phyloP scores from a whole-genome alignment of 2,329 filamentous ascomycete species.

The Botrytis aclada region DNA sequence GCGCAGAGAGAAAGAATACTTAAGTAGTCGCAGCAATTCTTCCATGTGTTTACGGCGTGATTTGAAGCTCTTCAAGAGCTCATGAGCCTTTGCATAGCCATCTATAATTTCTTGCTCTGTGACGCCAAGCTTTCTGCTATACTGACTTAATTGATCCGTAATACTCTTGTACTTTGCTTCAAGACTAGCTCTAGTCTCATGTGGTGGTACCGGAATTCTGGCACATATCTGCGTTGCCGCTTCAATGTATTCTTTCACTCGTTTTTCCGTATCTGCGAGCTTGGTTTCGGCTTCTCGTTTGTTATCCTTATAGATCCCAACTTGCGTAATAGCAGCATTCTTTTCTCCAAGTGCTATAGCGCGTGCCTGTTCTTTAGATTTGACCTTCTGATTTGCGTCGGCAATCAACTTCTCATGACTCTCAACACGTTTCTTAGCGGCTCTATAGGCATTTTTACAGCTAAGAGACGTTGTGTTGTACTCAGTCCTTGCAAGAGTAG shows the following conservation, averaged over 20 bases:
- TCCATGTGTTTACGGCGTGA: slow-evolving; percentile 46
- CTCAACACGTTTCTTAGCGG: slow-evolving; percentile 41
- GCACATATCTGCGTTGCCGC: slow-evolving; percentile 54
- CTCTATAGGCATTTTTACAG: slow-evolving; percentile 40
- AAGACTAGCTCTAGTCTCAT: slow-evolving; percentile 59
- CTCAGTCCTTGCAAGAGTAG: slow-evolving; percentile 48
- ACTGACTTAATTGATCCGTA: slow-evolving; percentile 54
- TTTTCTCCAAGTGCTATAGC: slow-evolving; percentile 56
- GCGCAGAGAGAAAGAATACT: slow-evolving; percentile 64
- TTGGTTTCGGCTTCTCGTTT: slow-evolving; percentile 47
- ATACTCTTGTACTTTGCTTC: slow-evolving; percentile 55
- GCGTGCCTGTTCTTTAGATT: slow-evolving; percentile 48
- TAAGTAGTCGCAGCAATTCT: slow-evolving; percentile 45
- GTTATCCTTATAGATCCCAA: slow-evolving; percentile 49
- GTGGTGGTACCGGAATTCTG: slow-evolving; percentile 61
- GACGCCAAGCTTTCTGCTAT: slow-evolving; percentile 57
- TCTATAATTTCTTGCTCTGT: slow-evolving; percentile 61
- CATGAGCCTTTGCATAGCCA: slow-evolving; percentile 43
- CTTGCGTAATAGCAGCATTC: slow-evolving; percentile 54
- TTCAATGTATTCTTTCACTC: slow-evolving; percentile 52
- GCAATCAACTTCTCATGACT: slow-evolving; percentile 44
- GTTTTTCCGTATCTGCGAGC: slow-evolving; percentile 45
- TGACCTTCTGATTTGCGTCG: slow-evolving; percentile 55
- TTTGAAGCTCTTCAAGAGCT: slow-evolving; percentile 43
- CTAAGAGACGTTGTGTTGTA: slow-evolving; percentile 42